Evolutionary conservation across 495 filamentous ascomycete genomes (phyloP).

Genomic region (Aspergillus sclerotiicarbonarius): DNA sequence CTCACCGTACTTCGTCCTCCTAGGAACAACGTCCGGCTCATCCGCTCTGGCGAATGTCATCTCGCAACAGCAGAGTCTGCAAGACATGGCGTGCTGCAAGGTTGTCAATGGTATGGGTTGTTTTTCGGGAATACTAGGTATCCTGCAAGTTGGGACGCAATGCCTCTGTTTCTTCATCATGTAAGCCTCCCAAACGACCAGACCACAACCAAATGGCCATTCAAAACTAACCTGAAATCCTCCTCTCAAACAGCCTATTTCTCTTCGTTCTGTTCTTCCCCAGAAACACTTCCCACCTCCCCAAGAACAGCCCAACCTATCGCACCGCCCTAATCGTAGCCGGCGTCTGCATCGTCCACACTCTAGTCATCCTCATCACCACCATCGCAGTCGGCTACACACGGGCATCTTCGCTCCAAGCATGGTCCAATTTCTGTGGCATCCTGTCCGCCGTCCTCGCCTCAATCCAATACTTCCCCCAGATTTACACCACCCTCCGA

Average conservation of each 20-base stretch:
- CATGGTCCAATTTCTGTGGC: slow-evolving; percentile 83
- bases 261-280: slow-evolving; percentile 88
- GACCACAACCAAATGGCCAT: not conserved
- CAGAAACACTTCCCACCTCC: slow-evolving; percentile 50
- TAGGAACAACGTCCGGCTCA: slow-evolving; percentile 85
- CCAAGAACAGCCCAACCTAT: slow-evolving; percentile 55
- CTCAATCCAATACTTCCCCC: slow-evolving; percentile 87
- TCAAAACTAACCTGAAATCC: not conserved
- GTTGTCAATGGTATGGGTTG: slow-evolving; percentile 79
- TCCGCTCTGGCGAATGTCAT: slow-evolving; percentile 90
- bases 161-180: slow-evolving; percentile 91
- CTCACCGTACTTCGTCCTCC: slow-evolving; percentile 87
- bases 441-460: slow-evolving; percentile 75
- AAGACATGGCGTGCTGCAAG: slow-evolving; percentile 80
- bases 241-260: slow-evolving; percentile 55
- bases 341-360: slow-evolving; percentile 66
- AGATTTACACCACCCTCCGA: slow-evolving; percentile 86
- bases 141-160: slow-evolving; percentile 85
- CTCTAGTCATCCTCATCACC: slow-evolving; percentile 63
- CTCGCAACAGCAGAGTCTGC: slow-evolving; percentile 69
- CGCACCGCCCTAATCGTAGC: slow-evolving; percentile 73
- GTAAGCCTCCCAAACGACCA: slow-evolving; percentile 47
- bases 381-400: slow-evolving; percentile 59
- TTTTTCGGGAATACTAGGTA: slow-evolving; percentile 77
- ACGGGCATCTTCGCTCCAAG: slow-evolving; percentile 55